Base-by-base conservation (phyloP, 2,329 filamentous ascomycete species). In the Venturia nashicola region DNA sequence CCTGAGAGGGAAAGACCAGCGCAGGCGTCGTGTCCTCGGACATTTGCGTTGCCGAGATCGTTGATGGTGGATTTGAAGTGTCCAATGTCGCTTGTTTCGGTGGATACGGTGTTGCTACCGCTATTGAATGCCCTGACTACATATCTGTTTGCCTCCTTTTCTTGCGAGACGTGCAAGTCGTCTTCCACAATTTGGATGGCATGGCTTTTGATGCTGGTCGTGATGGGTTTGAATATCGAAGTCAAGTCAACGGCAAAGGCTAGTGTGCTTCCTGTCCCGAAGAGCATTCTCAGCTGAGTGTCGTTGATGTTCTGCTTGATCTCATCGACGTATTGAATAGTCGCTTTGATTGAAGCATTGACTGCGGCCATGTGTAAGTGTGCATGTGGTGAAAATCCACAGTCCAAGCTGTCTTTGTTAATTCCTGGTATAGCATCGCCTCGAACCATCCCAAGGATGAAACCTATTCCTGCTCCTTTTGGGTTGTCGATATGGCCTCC, bases 321-420 rank as follows among this genome's bases (percentile, higher is more conserved):
- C 2, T 60, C 59, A 34, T 44, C 39, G 39, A 60, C 20, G 16
- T 42, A 60, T 27, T 16, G n/a, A 3, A 60, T 34, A 6, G 59
- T 60, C 27, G 36, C 39, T 27, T 60, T 42, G 34, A 44, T 60
- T 5, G 59, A 42, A n/a, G 20, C 59, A 60, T 60, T 44, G n/a
- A 60, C 59, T 2, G 59, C 59, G 23, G 59, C 20, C 42, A 27
- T 43, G 20, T 60, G 59, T n/a, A 42, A 8, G 12, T 60, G 36
- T 20, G 39, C 59, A n/a, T 60, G 59, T 7, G 59, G 59, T 16
- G 59, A 60, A 9, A 23, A 60, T 16, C 59, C 42, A 23, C 59
- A 60, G 39, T 60, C 59, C n/a, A 60, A 18, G 12, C 39, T 42
- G n/a, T 60, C 59, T n/a, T 60, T 60, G 39, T 60, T 60, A n/a